These are phyloP conservation scores for Chrysanthemum lavandulifolium DNA, from an alignment of 129 eudicot genomes.

Conservation along the genomic window DNA sequence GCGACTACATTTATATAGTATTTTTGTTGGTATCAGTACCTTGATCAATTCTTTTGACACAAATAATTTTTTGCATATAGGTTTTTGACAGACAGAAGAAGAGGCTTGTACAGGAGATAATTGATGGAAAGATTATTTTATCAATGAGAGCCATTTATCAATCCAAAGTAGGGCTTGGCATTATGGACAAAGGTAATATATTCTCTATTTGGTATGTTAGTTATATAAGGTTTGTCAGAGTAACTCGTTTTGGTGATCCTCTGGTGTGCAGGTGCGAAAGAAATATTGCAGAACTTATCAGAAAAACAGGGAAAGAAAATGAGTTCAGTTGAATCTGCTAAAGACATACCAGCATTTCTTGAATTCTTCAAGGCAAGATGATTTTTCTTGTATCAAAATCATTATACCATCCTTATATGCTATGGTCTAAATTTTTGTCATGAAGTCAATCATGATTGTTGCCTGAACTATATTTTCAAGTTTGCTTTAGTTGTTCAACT, in stretches of 20 bases:
- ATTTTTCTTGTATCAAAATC: not conserved
- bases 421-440: too few species aligned
- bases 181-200: slow-evolving; percentile 73
- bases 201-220: slow-evolving; percentile 1
- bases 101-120: slow-evolving; percentile 90
- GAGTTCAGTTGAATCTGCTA: slow-evolving; percentile 76
- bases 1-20: too few species aligned
- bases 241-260: slow-evolving; percentile 10
- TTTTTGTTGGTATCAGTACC: too few species aligned
- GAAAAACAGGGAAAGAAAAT: slow-evolving; percentile 94
- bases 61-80: too few species aligned
- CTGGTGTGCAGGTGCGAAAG: slow-evolving; percentile 74
- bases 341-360: slow-evolving; percentile 70
- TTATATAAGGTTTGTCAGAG: not conserved
- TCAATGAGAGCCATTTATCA: slow-evolving; percentile 97
- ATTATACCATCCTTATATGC: too few species aligned
- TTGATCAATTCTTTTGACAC: too few species aligned
- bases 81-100: slow-evolving; percentile 61
- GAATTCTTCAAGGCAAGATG: slow-evolving; percentile 64
- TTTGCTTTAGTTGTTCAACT: too few species aligned
- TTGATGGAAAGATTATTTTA: slow-evolving; percentile 76
- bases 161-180: slow-evolving; percentile 75
- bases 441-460: too few species aligned
- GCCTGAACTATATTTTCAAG: too few species aligned
- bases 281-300: slow-evolving; percentile 74